Percentiles rank a stretch among this genome's conserved stretches.
These are phyloP conservation scores for Skeletonema grethae DNA, from an alignment of 108 stramenopile genomes.

Conservation along the genomic window DNA sequence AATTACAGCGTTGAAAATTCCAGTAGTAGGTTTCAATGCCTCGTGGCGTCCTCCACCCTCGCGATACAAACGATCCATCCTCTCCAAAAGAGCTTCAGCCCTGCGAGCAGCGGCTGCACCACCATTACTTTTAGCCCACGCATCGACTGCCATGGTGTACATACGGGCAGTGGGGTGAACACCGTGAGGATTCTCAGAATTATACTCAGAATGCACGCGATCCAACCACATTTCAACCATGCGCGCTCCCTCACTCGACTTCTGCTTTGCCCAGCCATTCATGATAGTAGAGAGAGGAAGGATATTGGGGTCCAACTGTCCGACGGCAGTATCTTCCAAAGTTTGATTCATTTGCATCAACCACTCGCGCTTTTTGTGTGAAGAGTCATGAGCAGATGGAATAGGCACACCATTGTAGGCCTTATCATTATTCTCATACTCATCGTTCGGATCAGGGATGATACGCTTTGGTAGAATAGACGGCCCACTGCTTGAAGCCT, in stretches of 20 bases:
- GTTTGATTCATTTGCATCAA: slow-evolving; percentile 79
- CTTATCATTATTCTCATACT: slow-evolving; percentile 13
- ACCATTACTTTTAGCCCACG: slow-evolving; percentile 86
- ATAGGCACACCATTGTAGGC: slow-evolving; percentile 43
- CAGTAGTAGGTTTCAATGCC: slow-evolving; percentile 74
- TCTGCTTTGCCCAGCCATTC: slow-evolving; percentile 90
- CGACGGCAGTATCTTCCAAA: slow-evolving; percentile 67
- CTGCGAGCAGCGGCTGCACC: slow-evolving; percentile 75
- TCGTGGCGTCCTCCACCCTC: slow-evolving; percentile 54
- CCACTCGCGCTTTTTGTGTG: slow-evolving; percentile 80
- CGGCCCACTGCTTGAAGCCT: slow-evolving; percentile 10
- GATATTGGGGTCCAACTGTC: slow-evolving; percentile 67
- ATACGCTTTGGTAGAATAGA: slow-evolving; percentile 49
- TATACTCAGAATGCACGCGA: slow-evolving; percentile 66
- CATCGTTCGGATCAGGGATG: slow-evolving; percentile 29
- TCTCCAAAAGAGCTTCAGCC: slow-evolving; percentile 80
- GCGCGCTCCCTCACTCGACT: slow-evolving; percentile 71
- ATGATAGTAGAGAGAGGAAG: slow-evolving; percentile 76
- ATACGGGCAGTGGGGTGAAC: slow-evolving; percentile 72
- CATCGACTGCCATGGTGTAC: slow-evolving; percentile 90
- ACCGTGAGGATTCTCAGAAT: slow-evolving; percentile 64
- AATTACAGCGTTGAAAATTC: slow-evolving; percentile 83
- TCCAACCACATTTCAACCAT: slow-evolving; percentile 87
- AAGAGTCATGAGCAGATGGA: slow-evolving; percentile 48
- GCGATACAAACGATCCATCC: slow-evolving; percentile 74